Percentiles rank a stretch among this genome's conserved stretches.
Evolutionary conservation across 2,329 filamentous ascomycete species (phyloP).

Genomic region (Fusarium verrucosum): DNA sequence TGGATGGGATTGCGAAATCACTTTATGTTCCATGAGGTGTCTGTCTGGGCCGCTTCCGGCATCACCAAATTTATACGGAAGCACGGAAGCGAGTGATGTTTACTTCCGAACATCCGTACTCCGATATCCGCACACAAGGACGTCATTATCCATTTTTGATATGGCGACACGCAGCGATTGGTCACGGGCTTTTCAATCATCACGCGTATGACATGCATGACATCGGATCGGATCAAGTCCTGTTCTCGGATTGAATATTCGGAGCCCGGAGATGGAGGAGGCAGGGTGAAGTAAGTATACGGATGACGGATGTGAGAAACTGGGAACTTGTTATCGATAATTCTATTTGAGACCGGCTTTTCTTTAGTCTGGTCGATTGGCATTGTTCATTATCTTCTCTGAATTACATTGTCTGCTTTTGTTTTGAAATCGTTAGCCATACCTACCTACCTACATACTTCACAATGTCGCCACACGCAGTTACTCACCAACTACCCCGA

Average conservation of each 20-base stretch:
- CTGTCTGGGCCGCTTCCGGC: constrained; percentile 13
- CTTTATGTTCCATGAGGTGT: constrained; percentile 40
- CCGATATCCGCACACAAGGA: constrained; percentile 30
- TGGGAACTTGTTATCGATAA: not conserved
- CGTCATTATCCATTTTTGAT: constrained; percentile 38
- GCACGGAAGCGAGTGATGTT: constrained; percentile 5
- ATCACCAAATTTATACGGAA: constrained; percentile 16
- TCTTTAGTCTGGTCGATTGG: not conserved
- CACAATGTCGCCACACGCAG: constrained; percentile 56
- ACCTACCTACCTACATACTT: not conserved
- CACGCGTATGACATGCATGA: constrained; percentile 11
- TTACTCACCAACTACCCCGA: constrained; percentile 35
- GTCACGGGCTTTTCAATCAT: not conserved
- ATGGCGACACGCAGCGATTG: constrained; percentile 9
- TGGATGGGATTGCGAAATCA: constrained; percentile 40
- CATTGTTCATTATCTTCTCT: not conserved
- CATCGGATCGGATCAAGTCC: constrained; percentile 21
- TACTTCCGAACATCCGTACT: constrained; percentile 47
- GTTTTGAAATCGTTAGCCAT: too few species aligned
- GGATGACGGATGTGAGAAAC: constrained; percentile 17
- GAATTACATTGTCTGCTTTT: not conserved
- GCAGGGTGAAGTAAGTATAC: constrained; percentile 7
- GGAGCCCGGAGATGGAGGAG: not conserved
- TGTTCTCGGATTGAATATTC: not conserved
- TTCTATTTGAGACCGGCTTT: constrained; percentile 23